A percentile compares a stretch with the other conserved stretches of the same genome.
Evolutionary conservation across 176 grass and related monocot genomes (phyloP).

Genomic region (Leersia perrieri): DNA sequence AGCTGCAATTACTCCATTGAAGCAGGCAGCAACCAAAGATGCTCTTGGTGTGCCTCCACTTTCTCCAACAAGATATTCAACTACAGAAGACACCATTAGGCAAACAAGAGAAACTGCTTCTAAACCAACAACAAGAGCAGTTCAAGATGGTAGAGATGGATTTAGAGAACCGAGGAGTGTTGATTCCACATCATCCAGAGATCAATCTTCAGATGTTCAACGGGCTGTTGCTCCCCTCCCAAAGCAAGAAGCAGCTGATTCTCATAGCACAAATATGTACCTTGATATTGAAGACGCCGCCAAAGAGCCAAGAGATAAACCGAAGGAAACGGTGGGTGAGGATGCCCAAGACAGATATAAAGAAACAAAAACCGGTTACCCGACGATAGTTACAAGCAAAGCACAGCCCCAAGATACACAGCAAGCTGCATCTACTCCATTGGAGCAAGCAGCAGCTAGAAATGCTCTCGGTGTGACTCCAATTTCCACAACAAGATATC

Average conservation of each 20-base stretch:
- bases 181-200: slow-evolving; percentile 26
- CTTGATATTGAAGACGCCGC: slow-evolving; percentile 3
- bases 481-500: slow-evolving; percentile 16
- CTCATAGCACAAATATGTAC: no score
- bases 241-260: slow-evolving; percentile 33
- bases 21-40: slow-evolving; percentile 6
- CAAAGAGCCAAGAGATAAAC: slow-evolving; percentile 18
- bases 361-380: slow-evolving; percentile 8
- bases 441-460: slow-evolving; percentile 7
- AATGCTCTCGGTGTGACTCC: slow-evolving; percentile 1
- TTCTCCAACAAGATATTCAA: slow-evolving; percentile 19
- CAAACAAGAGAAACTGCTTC: slow-evolving; percentile 6
- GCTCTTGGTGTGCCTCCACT: neutral
- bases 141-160: slow-evolving; percentile 15
- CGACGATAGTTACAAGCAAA: neutral
- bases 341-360: slow-evolving; percentile 4
- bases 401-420: neutral
- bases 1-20: slow-evolving; percentile 3
- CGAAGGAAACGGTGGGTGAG: slow-evolving; percentile 15
- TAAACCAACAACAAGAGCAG: neutral
- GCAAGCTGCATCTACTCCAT: slow-evolving; percentile 6
- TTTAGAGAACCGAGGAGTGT: neutral
- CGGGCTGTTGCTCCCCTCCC: neutral
- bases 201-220: slow-evolving; percentile 1
- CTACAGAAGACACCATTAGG: slow-evolving; percentile 10